Base-by-base conservation (phyloP, 2,329 filamentous ascomycete species). In the Pseudohalonectria lignicola region DNA sequence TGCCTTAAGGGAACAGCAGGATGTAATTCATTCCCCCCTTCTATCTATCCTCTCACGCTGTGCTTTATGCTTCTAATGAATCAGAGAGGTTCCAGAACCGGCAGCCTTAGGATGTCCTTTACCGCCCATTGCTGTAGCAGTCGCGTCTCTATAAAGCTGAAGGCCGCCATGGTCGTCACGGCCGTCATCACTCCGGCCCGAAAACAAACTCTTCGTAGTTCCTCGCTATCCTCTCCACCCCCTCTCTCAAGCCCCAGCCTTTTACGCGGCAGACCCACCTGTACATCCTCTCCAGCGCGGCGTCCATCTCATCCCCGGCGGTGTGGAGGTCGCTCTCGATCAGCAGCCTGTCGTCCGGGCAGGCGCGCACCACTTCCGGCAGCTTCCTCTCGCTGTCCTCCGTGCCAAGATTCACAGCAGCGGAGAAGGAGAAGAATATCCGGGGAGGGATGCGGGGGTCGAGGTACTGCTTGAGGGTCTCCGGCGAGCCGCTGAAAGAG, bases 321-420 rank as follows among this genome's bases (percentile, higher is more conserved):
- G 64, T 73, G 56, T 96, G 86, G 41, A 95, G 56, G 58, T 98
- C 92, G 54, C 87, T 96, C 60, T 98, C 92, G 3, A 94, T 70
- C 16, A 98, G 67, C 11, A 98, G 64, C 38, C 79, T 71, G 47
- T 90, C 74, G 46, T 86, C 82, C 0, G 92, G 90, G 3, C 93
- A 68, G 3, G 72, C 71, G 42, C 71, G 74, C 34, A 96, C 70
- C 16, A 87, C 77, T 18, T 74, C 69, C 4, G 74, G 74, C 40
- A 79, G 74, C 49, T 64, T 66, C 32, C 44, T 54, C 51, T 57
- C 63, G 52, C 50, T 56, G 45, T 61, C 66, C 53, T 50, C 66
- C 48, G 72, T 64, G 23, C 71, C 69, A 49, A 88, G 73, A 53
- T 96, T 98, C 49, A 98, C 82, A 5, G 77, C 79, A 0, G 71